Percentiles rank a stretch among this genome's conserved stretches.
Evolutionary conservation across 352 stramenopile species (phyloP).

Genomic region (Pythium sp.): DNA sequence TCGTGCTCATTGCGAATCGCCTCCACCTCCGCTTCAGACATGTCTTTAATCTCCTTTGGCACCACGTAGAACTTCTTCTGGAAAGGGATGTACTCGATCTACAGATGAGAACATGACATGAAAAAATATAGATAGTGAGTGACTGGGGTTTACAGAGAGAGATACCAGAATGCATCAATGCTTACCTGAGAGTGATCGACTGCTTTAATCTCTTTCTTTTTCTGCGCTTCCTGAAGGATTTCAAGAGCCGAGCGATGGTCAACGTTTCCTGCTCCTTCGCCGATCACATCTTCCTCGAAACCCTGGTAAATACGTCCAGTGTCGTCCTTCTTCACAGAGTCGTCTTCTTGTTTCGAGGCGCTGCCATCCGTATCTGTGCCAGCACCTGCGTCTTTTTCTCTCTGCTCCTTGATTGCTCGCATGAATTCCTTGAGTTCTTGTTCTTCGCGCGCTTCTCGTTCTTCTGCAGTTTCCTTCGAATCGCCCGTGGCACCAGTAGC

Average conservation of each 20-base stretch:
- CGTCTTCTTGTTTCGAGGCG: constrained; percentile 11
- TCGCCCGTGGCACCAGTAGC: constrained; percentile 18
- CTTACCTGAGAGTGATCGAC: constrained; percentile 92
- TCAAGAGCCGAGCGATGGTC: constrained; percentile 86
- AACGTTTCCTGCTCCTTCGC: constrained; percentile 71
- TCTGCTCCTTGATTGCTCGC: constrained; percentile 73
- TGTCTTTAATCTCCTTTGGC: constrained; percentile 89
- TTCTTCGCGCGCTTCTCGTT: constrained; percentile 75
- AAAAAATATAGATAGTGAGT: neutral
- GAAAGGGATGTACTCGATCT: constrained; percentile 96
- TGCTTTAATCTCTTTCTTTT: constrained; percentile 93
- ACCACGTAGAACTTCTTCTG: constrained; percentile 99
- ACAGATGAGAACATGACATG: neutral
- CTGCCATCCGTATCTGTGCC: constrained; percentile 9
- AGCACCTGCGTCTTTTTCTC: constrained; percentile 30
- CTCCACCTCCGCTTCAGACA: constrained; percentile 87
- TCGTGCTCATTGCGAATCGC: constrained; percentile 85
- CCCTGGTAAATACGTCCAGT: constrained; percentile 84
- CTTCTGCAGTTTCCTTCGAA: constrained; percentile 47
- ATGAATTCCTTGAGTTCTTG: constrained; percentile 87
- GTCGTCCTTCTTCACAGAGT: constrained; percentile 46
- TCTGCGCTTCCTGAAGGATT: constrained; percentile 89
- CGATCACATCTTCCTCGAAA: constrained; percentile 82
- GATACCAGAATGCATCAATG: neutral
- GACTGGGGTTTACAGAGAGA: neutral